A percentile compares a stretch with the other conserved stretches of the same genome.
phyloP scores from a whole-genome alignment of 495 filamentous ascomycete genomes.

The Aspergillus sclerotiicarbonarius region DNA sequence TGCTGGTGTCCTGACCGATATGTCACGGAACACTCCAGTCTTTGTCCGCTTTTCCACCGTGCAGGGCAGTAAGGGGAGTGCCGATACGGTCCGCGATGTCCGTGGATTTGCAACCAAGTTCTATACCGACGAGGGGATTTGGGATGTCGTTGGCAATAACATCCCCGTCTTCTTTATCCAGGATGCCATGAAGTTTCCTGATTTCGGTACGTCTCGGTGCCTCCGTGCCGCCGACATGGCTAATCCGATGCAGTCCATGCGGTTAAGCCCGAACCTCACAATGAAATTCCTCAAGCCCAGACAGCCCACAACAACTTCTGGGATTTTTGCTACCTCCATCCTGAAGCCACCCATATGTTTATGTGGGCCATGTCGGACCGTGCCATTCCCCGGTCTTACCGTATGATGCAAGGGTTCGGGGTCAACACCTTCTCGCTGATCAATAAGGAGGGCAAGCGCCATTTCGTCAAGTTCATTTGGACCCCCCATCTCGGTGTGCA shows the following conservation, averaged over 20 bases:
- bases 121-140: conserved; percentile 37
- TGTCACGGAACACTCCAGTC: conserved; percentile 64
- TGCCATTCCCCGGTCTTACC: conserved; percentile 66
- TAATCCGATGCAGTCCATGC: conserved; percentile 58
- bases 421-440: conserved; percentile 71
- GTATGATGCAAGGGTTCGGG: conserved; percentile 81
- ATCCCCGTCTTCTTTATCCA: conserved; percentile 67
- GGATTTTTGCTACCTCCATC: conserved; percentile 44
- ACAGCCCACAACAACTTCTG: conserved; percentile 49
- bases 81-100: conserved; percentile 69
- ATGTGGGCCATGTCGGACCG: conserved; percentile 78
- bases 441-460: conserved; percentile 60
- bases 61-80: conserved; percentile 62
- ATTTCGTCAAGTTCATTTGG: conserved; percentile 74
- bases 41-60: conserved; percentile 74
- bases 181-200: conserved; percentile 63
- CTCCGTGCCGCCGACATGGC: conserved; percentile 2
- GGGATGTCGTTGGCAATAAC: conserved; percentile 65
- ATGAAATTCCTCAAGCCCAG: conserved; percentile 56
- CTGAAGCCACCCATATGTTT: conserved; percentile 76
- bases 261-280: conserved; percentile 70
- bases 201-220: conserved; percentile 45
- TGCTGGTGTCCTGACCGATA: conserved; percentile 71
- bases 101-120: conserved; percentile 71
- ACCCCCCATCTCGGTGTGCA: conserved; percentile 70